Evolutionary conservation across 2,329 filamentous ascomycete genomes (phyloP), one percentile per base, ranked within the genome.

Genomic region (Cercospora brassicicola): DNA sequence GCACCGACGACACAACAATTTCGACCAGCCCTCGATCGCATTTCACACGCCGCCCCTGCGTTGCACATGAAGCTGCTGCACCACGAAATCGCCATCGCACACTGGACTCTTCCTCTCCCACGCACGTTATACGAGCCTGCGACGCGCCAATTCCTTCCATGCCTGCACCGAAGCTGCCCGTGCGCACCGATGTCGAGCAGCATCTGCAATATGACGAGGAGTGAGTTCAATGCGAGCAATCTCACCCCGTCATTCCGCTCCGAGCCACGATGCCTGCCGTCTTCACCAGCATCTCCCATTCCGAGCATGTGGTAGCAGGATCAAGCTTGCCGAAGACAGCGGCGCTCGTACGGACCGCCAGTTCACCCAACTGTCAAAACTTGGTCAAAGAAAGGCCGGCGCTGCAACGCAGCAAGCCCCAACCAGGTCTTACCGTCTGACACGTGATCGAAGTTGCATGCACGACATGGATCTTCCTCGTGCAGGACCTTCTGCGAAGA

Each of bases 381-480:
- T 61, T 45, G 31, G 59, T 20, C 23, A 23, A n/a, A 61, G 9
- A 4, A 61, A n/a, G 59, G 13, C 59, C 36, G 23, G 31, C 31
- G 20, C 13, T 61, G 8, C 59, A 45, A 28, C 9, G 18, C n/a
- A 23, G 59, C 31, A 62, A 33, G 26, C 33, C 39, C 15, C 15
- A 20, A 13, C 59, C 59, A 48, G 59, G 45, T 48, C 20, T n/a
- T 23, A 1, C 26, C 6, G 11, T 7, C n/a, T 6, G 9, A 28
- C 64, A 66, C 30, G 55, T 65, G 63, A 51, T 51, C 10, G 23
- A 53, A n/a, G 23, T 45, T 30, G 59, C 59, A 62, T 62, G 59
- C 39, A 28, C 36, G 59, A 53, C 56, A 65, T 65, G 63, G 26
- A 65, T 65, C 28, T 31, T 65, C 55, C 57, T 66, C 26, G 64